phyloP scores from a whole-genome alignment of 2,329 filamentous ascomycete genomes.

The Cladophialophora carrionii region DNA sequence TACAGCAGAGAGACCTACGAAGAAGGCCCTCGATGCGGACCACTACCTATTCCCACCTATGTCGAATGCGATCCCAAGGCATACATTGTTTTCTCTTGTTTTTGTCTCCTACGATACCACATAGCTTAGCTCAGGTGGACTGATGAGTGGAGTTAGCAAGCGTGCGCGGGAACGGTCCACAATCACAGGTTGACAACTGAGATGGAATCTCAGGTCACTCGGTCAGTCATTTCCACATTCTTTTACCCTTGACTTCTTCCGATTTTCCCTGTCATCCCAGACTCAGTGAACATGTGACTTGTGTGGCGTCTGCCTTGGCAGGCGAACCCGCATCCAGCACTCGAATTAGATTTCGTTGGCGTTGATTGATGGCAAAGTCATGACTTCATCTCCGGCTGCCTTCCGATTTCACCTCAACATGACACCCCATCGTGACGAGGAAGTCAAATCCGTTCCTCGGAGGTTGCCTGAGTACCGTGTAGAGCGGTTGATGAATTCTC shows the following conservation, averaged over 20 bases:
- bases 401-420: constrained; percentile 1
- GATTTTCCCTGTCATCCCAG: background rate
- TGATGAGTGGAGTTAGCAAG: constrained; percentile 37
- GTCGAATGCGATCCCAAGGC: constrained; percentile 31
- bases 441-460: background rate
- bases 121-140: constrained; percentile 36
- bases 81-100: constrained; percentile 32
- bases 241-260: background rate
- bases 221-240: constrained; percentile 7
- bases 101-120: constrained; percentile 37
- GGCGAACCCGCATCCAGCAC: background rate
- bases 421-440: constrained; percentile 12
- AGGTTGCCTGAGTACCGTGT: background rate
- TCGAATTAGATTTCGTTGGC: background rate
- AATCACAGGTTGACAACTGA: constrained; percentile 33
- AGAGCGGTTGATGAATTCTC: background rate
- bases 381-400: constrained; percentile 13
- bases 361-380: constrained; percentile 16
- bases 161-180: constrained; percentile 31
- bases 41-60: constrained; percentile 24
- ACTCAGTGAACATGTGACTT: constrained; percentile 13
- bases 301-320: constrained; percentile 7
- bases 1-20: constrained; percentile 24
- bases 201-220: constrained; percentile 6
- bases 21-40: constrained; percentile 18